Conservation (phyloP, 768 basidiomycete genomes). For the Lactarius sanguifluus region DNA sequence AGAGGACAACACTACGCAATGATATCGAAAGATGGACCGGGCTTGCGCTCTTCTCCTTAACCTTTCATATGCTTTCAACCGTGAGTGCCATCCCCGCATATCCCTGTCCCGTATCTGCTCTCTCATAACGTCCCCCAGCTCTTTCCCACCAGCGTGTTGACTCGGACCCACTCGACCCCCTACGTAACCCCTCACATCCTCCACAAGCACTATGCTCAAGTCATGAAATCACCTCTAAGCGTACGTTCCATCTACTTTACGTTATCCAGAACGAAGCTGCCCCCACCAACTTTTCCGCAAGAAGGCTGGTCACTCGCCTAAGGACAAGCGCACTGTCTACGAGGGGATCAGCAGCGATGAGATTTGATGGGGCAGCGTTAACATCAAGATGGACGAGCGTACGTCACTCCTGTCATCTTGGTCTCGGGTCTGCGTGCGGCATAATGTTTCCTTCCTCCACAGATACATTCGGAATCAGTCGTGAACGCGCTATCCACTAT, state of each 20-base stretch:
- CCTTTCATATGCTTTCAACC: too few species aligned
- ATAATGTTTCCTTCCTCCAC: conserved; percentile 15
- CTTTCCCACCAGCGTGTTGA: conserved; percentile 52
- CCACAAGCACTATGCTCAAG: conserved; percentile 82
- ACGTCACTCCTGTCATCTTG: conserved; percentile 35
- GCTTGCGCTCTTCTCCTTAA: neutral
- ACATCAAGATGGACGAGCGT: conserved; percentile 42
- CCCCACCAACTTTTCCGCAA: conserved; percentile 99
- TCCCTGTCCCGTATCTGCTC: neutral
- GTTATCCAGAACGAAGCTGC: conserved; percentile 93
- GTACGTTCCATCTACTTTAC: conserved; percentile 67
- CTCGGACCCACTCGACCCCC: conserved; percentile 70
- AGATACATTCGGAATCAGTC: conserved; percentile 99
- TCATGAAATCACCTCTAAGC: conserved; percentile 55
- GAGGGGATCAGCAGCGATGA: conserved; percentile 96
- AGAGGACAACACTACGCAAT: too few species aligned
- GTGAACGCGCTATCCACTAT: conserved; percentile 98
- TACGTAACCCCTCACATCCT: conserved; percentile 89
- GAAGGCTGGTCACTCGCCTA: conserved; percentile 58
- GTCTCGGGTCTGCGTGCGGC: neutral
- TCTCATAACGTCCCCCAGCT: conserved; percentile 5
- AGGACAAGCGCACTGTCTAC: conserved; percentile 99
- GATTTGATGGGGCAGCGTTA: conserved; percentile 39
- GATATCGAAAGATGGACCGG: too few species aligned
- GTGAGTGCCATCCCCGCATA: conserved; percentile 15